These are phyloP conservation scores for Taxawa tesnikishii DNA, from an alignment of 2,329 filamentous ascomycete genomes.

Conservation along the genomic window DNA sequence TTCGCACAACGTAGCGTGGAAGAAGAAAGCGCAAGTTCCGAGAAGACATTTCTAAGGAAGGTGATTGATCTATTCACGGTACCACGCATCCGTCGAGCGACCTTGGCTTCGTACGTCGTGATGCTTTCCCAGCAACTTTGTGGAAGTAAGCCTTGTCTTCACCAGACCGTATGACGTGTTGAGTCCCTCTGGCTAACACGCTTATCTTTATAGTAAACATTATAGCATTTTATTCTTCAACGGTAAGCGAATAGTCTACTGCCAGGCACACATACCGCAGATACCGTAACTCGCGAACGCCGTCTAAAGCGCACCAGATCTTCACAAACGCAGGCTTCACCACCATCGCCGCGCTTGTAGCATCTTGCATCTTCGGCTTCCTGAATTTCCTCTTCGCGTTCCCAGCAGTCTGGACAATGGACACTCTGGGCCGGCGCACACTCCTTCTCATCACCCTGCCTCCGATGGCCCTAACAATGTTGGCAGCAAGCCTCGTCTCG, in stretches of 20 bases:
- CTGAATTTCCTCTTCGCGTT: slow-evolving; percentile 47
- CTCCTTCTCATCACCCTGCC: slow-evolving; percentile 30
- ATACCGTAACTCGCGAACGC: slow-evolving; percentile 13
- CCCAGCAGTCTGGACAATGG: slow-evolving; percentile 43
- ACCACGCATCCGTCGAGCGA: slow-evolving; percentile 16
- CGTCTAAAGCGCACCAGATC: slow-evolving; percentile 12
- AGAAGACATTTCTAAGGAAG: slow-evolving; percentile 12
- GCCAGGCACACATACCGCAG: neutral
- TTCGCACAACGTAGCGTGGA: too few species aligned
- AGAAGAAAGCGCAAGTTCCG: too few species aligned
- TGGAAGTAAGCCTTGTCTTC: slow-evolving; percentile 29
- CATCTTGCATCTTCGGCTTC: slow-evolving; percentile 46
- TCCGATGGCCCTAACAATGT: too few species aligned
- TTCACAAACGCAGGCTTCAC: slow-evolving; percentile 14
- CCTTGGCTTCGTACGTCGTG: slow-evolving; percentile 17
- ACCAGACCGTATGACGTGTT: too few species aligned
- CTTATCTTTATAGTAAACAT: slow-evolving; percentile 8
- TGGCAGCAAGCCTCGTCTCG: slow-evolving; percentile 20
- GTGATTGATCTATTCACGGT: slow-evolving; percentile 29
- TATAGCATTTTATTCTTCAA: slow-evolving; percentile 9
- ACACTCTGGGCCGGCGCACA: slow-evolving; percentile 20
- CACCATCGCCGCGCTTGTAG: slow-evolving; percentile 14
- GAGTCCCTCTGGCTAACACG: slow-evolving; percentile 14
- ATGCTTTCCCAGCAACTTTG: slow-evolving; percentile 45
- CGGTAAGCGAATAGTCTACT: neutral